These are phyloP conservation scores for Chlamydomonas eustigma DNA, from an alignment of 139 green algal genomes.

Conservation along the genomic window DNA sequence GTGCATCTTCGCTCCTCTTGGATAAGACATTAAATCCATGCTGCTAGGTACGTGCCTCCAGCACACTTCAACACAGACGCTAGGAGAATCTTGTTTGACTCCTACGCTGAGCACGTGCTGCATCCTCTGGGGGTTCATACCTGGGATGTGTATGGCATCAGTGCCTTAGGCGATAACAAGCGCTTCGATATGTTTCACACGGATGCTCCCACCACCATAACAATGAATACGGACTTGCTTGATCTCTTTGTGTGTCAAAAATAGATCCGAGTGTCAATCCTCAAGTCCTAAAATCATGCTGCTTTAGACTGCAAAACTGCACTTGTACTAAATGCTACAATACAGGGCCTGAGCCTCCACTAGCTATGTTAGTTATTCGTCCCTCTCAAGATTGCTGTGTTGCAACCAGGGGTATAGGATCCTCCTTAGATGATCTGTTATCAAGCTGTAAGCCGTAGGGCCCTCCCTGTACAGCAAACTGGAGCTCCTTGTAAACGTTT, in stretches of 20 bases:
- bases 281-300: too few species aligned
- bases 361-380: too few species aligned
- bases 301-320: too few species aligned
- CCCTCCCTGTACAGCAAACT: too few species aligned
- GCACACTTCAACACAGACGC: slow-evolving; percentile 12
- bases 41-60: not conserved
- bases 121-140: not conserved
- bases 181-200: not conserved
- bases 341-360: too few species aligned
- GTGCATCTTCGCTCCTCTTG: not conserved
- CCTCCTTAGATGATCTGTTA: too few species aligned
- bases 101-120: slow-evolving; percentile 1
- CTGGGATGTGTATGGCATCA: slow-evolving; percentile 5
- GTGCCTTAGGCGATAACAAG: not conserved
- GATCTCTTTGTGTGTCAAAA: slow-evolving; percentile 3
- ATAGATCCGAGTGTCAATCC: too few species aligned
- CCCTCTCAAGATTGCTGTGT: too few species aligned
- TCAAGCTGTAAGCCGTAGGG: too few species aligned
- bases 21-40: not conserved
- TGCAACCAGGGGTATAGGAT: too few species aligned
- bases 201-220: not conserved
- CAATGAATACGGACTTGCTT: slow-evolving; percentile 9
- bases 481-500: too few species aligned
- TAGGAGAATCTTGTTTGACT: slow-evolving; percentile 2
- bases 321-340: too few species aligned